phyloP scores from a whole-genome alignment of 2,329 filamentous ascomycete genomes.

The Penicillium hordei region DNA sequence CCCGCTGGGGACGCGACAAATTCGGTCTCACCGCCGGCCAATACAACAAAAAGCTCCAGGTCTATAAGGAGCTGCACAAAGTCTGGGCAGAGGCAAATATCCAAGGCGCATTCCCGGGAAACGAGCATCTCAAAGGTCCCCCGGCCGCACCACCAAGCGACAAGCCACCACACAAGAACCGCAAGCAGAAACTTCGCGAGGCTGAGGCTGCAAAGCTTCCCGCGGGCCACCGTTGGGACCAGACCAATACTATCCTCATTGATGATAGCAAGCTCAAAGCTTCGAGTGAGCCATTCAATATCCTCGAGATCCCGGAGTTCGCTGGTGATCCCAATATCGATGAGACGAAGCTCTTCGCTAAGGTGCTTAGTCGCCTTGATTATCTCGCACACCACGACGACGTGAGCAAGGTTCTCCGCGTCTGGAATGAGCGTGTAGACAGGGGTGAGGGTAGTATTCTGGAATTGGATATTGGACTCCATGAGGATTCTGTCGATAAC shows the following conservation, averaged over 20 bases:
- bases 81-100: constrained; percentile 63
- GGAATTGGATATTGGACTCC: constrained; percentile 20
- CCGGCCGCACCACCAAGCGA: neutral
- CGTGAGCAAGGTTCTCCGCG: constrained; percentile 45
- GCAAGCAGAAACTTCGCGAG: constrained; percentile 7
- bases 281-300: constrained; percentile 76
- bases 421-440: constrained; percentile 31
- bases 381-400: constrained; percentile 50
- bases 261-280: constrained; percentile 85
- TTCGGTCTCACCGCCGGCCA: constrained; percentile 66
- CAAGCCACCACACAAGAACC: neutral
- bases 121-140: constrained; percentile 5
- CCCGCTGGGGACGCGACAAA: constrained; percentile 74
- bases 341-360: constrained; percentile 47
- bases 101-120: constrained; percentile 44
- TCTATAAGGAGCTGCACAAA: constrained; percentile 78
- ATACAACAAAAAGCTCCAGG: constrained; percentile 71
- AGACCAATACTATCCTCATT: constrained; percentile 83
- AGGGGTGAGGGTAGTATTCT: constrained; percentile 18
- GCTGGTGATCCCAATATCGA: constrained; percentile 42
- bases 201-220: constrained; percentile 20
- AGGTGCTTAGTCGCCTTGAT: constrained; percentile 56
- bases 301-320: constrained; percentile 80
- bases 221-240: constrained; percentile 66
- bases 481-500: constrained; percentile 6